Evolutionary conservation across 768 basidiomycete genomes (phyloP).

Genomic region (Termitomyces sp.): DNA sequence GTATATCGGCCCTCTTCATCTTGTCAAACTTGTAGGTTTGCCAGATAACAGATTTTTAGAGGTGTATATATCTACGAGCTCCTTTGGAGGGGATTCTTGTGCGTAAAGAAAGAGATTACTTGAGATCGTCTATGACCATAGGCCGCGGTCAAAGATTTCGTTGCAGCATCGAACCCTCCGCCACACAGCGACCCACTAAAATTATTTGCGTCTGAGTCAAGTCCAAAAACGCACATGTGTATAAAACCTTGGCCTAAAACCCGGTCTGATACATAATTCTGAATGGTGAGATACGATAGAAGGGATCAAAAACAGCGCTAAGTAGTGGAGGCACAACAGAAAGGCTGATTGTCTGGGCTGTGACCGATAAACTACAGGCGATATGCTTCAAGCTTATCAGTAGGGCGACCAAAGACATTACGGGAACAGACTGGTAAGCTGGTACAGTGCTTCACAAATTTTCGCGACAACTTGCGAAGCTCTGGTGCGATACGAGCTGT

Average conservation of each 20-base stretch:
- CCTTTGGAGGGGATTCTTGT: neutral
- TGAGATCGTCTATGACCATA: too few relatives aligned
- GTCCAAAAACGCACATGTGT: neutral
- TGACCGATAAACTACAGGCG: neutral
- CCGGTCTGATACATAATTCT: neutral
- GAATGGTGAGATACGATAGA: neutral
- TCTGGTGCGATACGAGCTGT: too few relatives aligned
- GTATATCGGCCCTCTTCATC: conserved; percentile 45
- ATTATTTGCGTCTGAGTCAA: too few relatives aligned
- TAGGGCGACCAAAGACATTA: neutral
- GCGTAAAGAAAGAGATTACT: neutral
- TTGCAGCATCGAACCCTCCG: neutral
- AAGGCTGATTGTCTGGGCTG: neutral
- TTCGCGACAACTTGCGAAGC: neutral
- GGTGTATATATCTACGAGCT: neutral
- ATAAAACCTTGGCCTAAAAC: too few relatives aligned
- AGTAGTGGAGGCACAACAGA: neutral
- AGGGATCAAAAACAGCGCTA: neutral
- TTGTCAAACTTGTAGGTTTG: conserved; percentile 50
- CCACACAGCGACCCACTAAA: neutral
- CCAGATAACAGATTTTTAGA: neutral
- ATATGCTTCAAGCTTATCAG: neutral
- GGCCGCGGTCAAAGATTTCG: too few relatives aligned
- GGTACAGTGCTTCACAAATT: neutral
- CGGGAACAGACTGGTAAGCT: neutral